Percentiles rank a stretch among this genome's conserved stretches.
These are phyloP conservation scores for Magnusiomyces fungicola DNA, from an alignment of 1,139 yeast genomes.

Conservation along the genomic window DNA sequence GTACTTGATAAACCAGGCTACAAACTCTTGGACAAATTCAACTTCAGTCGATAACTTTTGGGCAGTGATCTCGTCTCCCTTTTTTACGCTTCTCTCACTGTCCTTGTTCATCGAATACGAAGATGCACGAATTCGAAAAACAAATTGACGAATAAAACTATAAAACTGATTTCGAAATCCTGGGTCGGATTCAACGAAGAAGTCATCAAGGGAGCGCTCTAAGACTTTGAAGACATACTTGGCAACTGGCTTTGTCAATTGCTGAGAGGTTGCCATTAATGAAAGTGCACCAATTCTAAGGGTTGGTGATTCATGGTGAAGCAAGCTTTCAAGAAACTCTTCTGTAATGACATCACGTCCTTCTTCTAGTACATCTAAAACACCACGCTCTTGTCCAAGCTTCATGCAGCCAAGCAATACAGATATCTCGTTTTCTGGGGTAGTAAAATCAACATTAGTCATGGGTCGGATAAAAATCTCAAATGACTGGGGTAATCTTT, in stretches of 20 bases:
- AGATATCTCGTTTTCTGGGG: slow-evolving; percentile 31
- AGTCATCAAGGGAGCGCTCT: slow-evolving; percentile 37
- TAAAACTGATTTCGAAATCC: slow-evolving; percentile 60
- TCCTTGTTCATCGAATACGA: slow-evolving; percentile 50
- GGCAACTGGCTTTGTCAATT: slow-evolving; percentile 52
- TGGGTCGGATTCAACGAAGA: slow-evolving; percentile 56
- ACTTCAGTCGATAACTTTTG: slow-evolving; percentile 16
- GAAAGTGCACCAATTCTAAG: slow-evolving; percentile 54
- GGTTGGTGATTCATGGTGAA: slow-evolving; percentile 40
- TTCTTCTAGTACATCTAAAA: slow-evolving; percentile 45
- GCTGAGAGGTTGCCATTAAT: slow-evolving; percentile 52
- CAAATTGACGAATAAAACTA: slow-evolving; percentile 52
- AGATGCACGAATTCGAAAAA: slow-evolving; percentile 61
- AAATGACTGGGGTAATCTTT: slow-evolving; percentile 41
- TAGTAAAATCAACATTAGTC: slow-evolving; percentile 16
- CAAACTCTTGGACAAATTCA: slow-evolving; percentile 34
- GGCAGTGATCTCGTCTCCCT: slow-evolving; percentile 16
- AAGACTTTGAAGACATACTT: slow-evolving; percentile 40
- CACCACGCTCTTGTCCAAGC: slow-evolving; percentile 55
- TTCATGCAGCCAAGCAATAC: slow-evolving; percentile 50
- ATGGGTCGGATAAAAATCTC: slow-evolving; percentile 33
- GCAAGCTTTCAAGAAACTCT: slow-evolving; percentile 34
- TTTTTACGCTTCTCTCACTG: slow-evolving; percentile 31
- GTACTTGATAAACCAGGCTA: slow-evolving; percentile 38
- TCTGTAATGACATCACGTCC: slow-evolving; percentile 35